Conservation (phyloP, 306 rosid genomes). For the Amphicarpaea edgeworthii region DNA sequence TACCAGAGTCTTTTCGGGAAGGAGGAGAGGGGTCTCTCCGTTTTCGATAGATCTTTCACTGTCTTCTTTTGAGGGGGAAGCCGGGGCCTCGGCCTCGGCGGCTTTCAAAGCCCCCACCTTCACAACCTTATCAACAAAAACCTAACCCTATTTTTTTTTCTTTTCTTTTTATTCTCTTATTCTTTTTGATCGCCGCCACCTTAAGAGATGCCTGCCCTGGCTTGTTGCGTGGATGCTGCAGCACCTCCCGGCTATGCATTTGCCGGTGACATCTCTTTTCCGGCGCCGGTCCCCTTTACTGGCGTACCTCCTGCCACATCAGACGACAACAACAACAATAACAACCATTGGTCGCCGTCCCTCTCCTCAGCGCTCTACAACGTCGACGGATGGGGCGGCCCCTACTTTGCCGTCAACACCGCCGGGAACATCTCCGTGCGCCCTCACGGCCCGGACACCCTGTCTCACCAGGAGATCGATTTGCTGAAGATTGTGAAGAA, state of each 20-base stretch:
- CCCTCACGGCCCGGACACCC: constrained; percentile 66
- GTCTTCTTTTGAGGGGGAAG: constrained; percentile 93
- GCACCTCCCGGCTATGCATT: constrained; percentile 76
- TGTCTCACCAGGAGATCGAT: constrained; percentile 90
- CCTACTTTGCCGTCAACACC: constrained; percentile 71
- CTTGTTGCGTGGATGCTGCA: constrained; percentile 83
- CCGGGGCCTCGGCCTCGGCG: constrained; percentile 99
- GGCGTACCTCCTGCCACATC: constrained; percentile 52
- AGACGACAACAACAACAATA: not conserved
- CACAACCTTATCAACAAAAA: constrained; percentile 48
- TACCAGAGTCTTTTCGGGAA: constrained; percentile 53
- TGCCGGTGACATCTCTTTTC: constrained; percentile 72
- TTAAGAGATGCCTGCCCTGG: constrained; percentile 94
- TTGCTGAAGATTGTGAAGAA: constrained; percentile 78
- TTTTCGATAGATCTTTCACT: constrained; percentile 61
- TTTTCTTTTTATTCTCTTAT: not conserved
- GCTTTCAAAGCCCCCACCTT: constrained; percentile 95
- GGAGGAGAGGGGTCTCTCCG: constrained; percentile 51
- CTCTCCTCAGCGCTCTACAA: constrained; percentile 67
- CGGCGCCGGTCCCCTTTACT: constrained; percentile 63
- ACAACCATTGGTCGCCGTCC: constrained; percentile 69
- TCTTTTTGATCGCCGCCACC: constrained; percentile 55
- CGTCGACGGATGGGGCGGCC: constrained; percentile 80
- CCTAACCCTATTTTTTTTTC: constrained; percentile 41
- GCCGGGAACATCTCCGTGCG: constrained; percentile 78